A percentile compares a stretch with the other conserved stretches of the same genome.
phyloP scores from a whole-genome alignment of 129 eudicot genomes.

The Flaveria ramosissima region DNA sequence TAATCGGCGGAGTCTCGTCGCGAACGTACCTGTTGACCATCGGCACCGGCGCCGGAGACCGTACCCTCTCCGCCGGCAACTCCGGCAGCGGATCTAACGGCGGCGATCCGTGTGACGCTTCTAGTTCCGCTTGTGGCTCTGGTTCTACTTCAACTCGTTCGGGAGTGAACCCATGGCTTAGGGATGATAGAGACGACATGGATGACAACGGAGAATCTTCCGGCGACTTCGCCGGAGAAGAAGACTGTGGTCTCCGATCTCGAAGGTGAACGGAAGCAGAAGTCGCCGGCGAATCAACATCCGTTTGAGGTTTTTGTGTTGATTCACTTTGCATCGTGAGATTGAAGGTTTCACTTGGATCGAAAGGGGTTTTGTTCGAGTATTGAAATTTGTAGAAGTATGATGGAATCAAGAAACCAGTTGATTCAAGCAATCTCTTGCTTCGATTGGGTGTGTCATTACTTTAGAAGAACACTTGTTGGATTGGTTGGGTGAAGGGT shows the following conservation, averaged over 20 bases:
- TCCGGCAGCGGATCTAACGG: slow-evolving; percentile 38
- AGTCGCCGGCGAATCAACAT: slow-evolving; percentile 22
- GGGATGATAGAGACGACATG: slow-evolving; percentile 41
- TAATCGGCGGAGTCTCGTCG: slow-evolving; percentile 41
- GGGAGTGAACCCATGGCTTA: slow-evolving; percentile 48
- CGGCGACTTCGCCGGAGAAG: slow-evolving; percentile 43
- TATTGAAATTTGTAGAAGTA: not conserved
- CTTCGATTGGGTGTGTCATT: slow-evolving; percentile 15
- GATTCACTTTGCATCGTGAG: slow-evolving; percentile 35
- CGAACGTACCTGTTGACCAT: slow-evolving; percentile 41
- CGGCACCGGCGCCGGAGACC: slow-evolving; percentile 36
- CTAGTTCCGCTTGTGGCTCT: not conserved
- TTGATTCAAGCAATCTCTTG: not conserved
- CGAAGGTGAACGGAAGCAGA: slow-evolving; percentile 37
- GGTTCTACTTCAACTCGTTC: slow-evolving; percentile 26
- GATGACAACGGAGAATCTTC: slow-evolving; percentile 34
- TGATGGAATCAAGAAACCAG: not conserved
- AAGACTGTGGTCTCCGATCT: slow-evolving; percentile 31
- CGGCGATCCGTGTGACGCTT: slow-evolving; percentile 27
- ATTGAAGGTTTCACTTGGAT: not conserved
- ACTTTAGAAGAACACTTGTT: not conserved
- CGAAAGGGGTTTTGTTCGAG: not conserved
- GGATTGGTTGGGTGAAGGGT: not conserved
- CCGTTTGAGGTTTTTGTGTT: slow-evolving; percentile 20
- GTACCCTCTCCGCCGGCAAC: slow-evolving; percentile 28